Evolutionary conservation across 495 filamentous ascomycete genomes (phyloP), one percentile per base, ranked within the genome.

Genomic region (Daldinia vernicosa): DNA sequence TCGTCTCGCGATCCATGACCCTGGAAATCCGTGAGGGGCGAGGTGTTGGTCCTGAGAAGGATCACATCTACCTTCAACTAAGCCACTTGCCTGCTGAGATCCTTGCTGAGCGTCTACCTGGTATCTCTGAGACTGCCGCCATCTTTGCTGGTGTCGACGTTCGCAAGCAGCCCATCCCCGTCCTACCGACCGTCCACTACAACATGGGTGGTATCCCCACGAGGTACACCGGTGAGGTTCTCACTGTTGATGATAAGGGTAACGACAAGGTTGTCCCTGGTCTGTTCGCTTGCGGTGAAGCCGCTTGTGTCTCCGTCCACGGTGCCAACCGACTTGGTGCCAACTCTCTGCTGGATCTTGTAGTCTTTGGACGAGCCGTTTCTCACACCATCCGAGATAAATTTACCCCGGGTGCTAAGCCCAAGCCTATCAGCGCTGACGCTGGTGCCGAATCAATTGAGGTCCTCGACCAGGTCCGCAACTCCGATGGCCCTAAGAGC

Each of bases 181-280:
- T 98, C 71, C 86, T 98, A 63, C 95, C 95, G 55, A 98, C 95
- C 51, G 95, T 97, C 76, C 95, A 98, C 86, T 98, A 98, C 88
- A 97, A 97, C 88, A 98, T 98, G 95, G 95, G 95, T 80, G 95
- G 95, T 85, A 97, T 98, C 76, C 95, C 95, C 52, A 98, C 95
- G 66, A 92, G 92, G 75, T 98, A 95, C 87, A 97, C 93, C 66
- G 95, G 95, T 79, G 94, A 98, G 82, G 95, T 98, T 74, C 80
- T 98, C 63, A 94, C 91, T 32, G 85, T 95, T 54, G 93, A 97
- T 75, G 88, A 89, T 77, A 75, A 84, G 32, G 95, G 95, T 71
- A 89, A 94, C 56, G 95, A 98, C 84, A 86, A 97, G 87, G 90
- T 96, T 73, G 95, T 98, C 19, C 93, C 93, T 60, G 95, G 95